Conservation (phyloP, 2,329 filamentous ascomycete species). For the Paramyrothecium sp. region DNA sequence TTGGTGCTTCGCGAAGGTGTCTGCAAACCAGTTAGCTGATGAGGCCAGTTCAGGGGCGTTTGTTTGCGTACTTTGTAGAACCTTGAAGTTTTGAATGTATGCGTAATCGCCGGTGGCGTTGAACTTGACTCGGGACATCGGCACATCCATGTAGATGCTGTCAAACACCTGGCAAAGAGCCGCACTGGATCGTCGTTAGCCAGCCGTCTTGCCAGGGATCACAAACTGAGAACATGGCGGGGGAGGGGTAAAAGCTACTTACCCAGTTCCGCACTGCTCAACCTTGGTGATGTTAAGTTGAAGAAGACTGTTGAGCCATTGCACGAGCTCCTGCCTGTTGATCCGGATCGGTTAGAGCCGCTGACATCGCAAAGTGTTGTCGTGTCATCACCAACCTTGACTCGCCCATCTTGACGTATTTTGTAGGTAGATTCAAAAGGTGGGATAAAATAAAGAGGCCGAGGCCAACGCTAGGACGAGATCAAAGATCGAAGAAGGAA, state of each 20-base stretch:
- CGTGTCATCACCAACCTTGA: conserved; percentile 36
- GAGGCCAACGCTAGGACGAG: too few species aligned
- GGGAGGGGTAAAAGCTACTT: conserved; percentile 29
- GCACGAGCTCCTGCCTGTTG: conserved; percentile 86
- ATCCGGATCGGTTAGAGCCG: conserved; percentile 14
- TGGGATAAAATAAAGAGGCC: conserved; percentile 1
- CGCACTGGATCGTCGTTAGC: conserved; percentile 58
- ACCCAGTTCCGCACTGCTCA: conserved; percentile 99
- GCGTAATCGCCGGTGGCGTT: conserved; percentile 96
- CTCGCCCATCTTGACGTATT: conserved; percentile 43
- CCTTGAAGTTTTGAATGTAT: conserved; percentile 98
- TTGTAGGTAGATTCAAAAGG: conserved; percentile 1
- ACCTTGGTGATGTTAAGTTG: conserved; percentile 98
- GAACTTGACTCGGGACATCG: conserved; percentile 97
- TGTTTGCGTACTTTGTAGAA: conserved; percentile 77
- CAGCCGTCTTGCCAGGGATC: conserved; percentile 2
- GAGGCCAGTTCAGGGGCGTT: neutral
- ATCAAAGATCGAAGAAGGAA: neutral
- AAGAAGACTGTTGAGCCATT: conserved; percentile 96
- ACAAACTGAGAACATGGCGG: conserved; percentile 17
- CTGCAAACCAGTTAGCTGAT: conserved; percentile 40
- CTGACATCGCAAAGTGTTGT: neutral
- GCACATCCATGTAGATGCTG: conserved; percentile 93
- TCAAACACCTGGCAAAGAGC: conserved; percentile 97
- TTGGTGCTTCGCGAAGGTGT: conserved; percentile 79